Conservation (phyloP, 305 asterid species). For the Solanum chacoense region DNA sequence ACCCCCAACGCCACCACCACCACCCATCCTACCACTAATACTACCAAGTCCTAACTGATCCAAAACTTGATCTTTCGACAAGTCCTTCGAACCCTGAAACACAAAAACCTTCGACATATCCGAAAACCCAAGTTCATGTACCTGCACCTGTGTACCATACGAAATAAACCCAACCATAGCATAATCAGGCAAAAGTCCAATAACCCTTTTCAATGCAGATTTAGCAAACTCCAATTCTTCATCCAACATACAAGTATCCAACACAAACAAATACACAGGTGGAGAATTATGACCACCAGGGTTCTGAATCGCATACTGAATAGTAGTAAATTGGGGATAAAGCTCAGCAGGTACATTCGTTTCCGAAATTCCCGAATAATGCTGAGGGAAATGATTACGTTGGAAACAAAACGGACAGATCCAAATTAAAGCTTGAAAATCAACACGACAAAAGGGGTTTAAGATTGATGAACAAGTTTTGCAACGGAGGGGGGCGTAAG, state of each 20-base stretch:
- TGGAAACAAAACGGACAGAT: constrained; percentile 97
- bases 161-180: constrained; percentile 95
- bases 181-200: constrained; percentile 84
- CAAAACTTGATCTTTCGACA: constrained; percentile 80
- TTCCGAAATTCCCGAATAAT: constrained; percentile 55
- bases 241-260: constrained; percentile 93
- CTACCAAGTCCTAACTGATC: constrained; percentile 71
- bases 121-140: constrained; percentile 83
- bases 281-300: background rate
- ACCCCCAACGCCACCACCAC: constrained; percentile 20
- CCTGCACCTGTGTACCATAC: constrained; percentile 95
- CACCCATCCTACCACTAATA: constrained; percentile 42
- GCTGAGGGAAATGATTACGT: constrained; percentile 78
- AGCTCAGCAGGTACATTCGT: constrained; percentile 81
- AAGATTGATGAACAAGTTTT: constrained; percentile 65
- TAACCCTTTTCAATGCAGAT: constrained; percentile 77
- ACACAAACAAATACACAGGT: constrained; percentile 62
- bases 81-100: constrained; percentile 76
- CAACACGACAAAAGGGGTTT: constrained; percentile 72
- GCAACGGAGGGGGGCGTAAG: constrained; percentile 72
- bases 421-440: constrained; percentile 82
- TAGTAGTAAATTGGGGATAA: constrained; percentile 73
- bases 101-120: constrained; percentile 84
- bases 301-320: constrained; percentile 31
- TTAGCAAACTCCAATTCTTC: constrained; percentile 84